Base-by-base conservation (phyloP, 2,329 filamentous ascomycete species). In the Tolypocladium pustulatum region DNA sequence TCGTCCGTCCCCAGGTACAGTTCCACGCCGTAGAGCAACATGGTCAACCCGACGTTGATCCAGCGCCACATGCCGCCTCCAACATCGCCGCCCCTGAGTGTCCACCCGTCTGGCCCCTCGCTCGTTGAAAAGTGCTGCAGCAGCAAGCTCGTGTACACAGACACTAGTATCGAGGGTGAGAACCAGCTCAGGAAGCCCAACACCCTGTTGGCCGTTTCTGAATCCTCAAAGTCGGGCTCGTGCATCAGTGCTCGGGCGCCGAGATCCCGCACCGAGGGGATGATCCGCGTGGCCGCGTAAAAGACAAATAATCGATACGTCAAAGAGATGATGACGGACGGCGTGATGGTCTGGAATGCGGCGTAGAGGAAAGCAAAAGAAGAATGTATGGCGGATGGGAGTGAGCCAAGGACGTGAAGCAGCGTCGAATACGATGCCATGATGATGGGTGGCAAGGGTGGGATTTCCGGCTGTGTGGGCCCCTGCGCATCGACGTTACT, bases 351-450 rank as follows among this genome's bases (percentile, higher is more conserved):
- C 73, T 94, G 91, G 70, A 97, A 89, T 27, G 94, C 94, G 13
- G 93, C 92, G 60, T 92, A 86, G 64, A 97, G 84, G 67, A 97
- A 90, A 62, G 87, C 90, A 67, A 96, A 87, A 0, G 87, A 88
- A 0, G 90, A 92, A 72, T 90, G 89, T 4, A 95, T 85, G 34
- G 89, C 91, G 3, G 83, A 87, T 3, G 91, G 93, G n/a, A 96
- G 79, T 4, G 87, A 88, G 58, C 90, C 89, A 41, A 97, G 78
- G 54, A 92, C 83, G 65, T 95, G 90, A 54, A 97, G 79, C 51
- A 97, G 78, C 0, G 93, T 97, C 32, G 91, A 93, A 74, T 97
- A 97, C 8, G 92, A 97, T 6, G 93, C 94, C 93, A 97, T 97
- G 72, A 99, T 93, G 63, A 97, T 91, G 0, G 94, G 94, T 17